phyloP scores from a whole-genome alignment of 2,329 filamentous ascomycete species.

The Domatiomyces catenatus region DNA sequence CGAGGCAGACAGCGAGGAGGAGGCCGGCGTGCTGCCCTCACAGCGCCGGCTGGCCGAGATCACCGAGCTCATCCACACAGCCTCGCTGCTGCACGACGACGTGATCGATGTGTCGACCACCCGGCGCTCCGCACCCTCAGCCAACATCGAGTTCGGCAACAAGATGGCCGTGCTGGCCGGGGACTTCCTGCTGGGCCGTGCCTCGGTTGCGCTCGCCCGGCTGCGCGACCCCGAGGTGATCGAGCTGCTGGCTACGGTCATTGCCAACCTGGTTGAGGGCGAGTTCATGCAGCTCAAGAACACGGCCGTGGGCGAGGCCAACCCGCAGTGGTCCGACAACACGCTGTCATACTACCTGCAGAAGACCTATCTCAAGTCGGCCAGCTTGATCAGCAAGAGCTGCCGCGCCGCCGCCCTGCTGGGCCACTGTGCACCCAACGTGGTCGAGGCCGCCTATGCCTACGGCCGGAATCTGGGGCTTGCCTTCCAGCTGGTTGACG shows the following conservation, averaged over 20 bases:
- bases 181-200: conserved; percentile 86
- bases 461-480: conserved; percentile 90
- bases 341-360: conserved; percentile 86
- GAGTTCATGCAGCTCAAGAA: conserved; percentile 99
- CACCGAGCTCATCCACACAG: conserved; percentile 92
- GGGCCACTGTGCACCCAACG: conserved; percentile 57
- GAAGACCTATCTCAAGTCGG: conserved; percentile 96
- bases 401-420: conserved; percentile 81
- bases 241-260: conserved; percentile 86
- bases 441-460: conserved; percentile 77
- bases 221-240: conserved; percentile 86
- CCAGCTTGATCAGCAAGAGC: conserved; percentile 88
- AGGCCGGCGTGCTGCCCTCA: conserved; percentile 62
- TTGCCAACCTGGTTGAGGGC: conserved; percentile 92
- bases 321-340: conserved; percentile 74
- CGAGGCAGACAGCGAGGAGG: conserved; percentile 30
- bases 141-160: conserved; percentile 92
- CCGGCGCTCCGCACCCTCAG: conserved; percentile 68
- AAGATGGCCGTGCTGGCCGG: conserved; percentile 97
- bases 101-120: conserved; percentile 88
- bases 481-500: conserved; percentile 93
- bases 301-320: conserved; percentile 71
- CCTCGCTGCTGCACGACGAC: conserved; percentile 91
- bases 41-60: conserved; percentile 90
- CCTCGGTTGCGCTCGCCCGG: conserved; percentile 81